A percentile compares a stretch with the other conserved stretches of the same genome.
Conservation (phyloP, 805 yeast genomes). For the Suhomyces canberraensis region DNA sequence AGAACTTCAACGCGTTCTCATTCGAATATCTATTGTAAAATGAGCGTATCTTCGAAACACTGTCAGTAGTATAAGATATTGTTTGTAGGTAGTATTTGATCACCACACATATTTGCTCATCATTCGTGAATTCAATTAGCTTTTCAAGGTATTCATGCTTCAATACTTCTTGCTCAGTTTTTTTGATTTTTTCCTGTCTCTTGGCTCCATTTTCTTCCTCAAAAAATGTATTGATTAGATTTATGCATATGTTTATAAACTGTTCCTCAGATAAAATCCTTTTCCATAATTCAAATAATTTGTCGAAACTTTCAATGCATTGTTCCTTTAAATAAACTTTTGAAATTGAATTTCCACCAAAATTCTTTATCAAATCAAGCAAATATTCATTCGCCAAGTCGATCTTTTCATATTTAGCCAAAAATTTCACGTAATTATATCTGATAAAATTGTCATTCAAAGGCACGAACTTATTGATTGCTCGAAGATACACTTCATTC, state of each 20-base stretch:
- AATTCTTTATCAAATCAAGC: slow-evolving; percentile 23
- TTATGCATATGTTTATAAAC: slow-evolving; percentile 4
- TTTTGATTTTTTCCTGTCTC: not conserved
- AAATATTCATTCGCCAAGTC: slow-evolving; percentile 26
- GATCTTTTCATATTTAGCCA: slow-evolving; percentile 15
- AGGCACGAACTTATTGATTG: slow-evolving; percentile 41
- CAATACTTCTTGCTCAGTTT: not conserved
- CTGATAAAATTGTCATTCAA: slow-evolving; percentile 23
- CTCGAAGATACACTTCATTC: slow-evolving; percentile 49
- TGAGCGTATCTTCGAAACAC: slow-evolving; percentile 12
- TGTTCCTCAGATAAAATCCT: not conserved
- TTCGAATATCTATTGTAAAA: slow-evolving; percentile 28
- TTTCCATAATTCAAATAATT: slow-evolving; percentile 11
- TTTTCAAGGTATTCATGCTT: slow-evolving; percentile 1
- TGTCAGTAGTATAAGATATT: slow-evolving; percentile 10
- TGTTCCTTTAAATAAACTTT: slow-evolving; percentile 14
- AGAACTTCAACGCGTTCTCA: slow-evolving; percentile 32
- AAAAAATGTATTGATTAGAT: slow-evolving; percentile 16
- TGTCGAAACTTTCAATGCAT: slow-evolving; percentile 14
- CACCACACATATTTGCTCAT: slow-evolving; percentile 38
- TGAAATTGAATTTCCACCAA: slow-evolving; percentile 15
- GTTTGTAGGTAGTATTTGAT: slow-evolving; percentile 31
- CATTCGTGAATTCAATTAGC: slow-evolving; percentile 30
- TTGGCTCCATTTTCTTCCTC: slow-evolving; percentile 6
- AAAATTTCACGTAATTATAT: slow-evolving; percentile 22